Conservation (phyloP, 345 rosid species). For the Barbarea vulgaris region DNA sequence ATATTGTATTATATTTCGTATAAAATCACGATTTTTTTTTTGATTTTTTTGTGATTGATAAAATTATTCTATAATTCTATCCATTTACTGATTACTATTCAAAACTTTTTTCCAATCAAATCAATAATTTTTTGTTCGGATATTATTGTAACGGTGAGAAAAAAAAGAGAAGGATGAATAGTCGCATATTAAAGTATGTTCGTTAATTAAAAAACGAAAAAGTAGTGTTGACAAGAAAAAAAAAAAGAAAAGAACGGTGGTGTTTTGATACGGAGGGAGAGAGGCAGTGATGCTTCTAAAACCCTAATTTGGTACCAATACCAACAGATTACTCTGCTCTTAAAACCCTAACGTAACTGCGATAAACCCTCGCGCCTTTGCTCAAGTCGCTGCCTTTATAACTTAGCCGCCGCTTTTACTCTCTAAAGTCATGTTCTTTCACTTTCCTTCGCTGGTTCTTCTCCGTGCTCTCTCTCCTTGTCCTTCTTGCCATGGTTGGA, state of each 20-base stretch:
- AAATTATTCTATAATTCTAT: no score
- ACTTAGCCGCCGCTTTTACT: slow-evolving; percentile 27
- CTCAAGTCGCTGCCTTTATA: slow-evolving; percentile 26
- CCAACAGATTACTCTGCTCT: slow-evolving; percentile 23
- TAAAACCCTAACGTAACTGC: slow-evolving; percentile 37
- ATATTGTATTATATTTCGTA: neutral
- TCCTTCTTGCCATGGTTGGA: slow-evolving; percentile 53
- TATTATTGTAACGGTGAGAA: no score
- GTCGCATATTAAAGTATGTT: no score
- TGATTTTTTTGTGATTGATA: no score
- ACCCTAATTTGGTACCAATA: slow-evolving; percentile 30
- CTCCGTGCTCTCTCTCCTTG: slow-evolving; percentile 11
- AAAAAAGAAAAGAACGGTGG: no score
- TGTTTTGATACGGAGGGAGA: neutral
- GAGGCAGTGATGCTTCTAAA: neutral
- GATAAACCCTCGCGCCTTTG: slow-evolving; percentile 39
- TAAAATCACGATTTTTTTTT: no score
- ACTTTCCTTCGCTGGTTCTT: slow-evolving; percentile 17
- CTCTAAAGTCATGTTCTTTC: slow-evolving; percentile 35
- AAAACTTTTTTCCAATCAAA: no score
- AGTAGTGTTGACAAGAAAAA: no score
- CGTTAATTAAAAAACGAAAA: no score
- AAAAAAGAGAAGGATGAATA: no score
- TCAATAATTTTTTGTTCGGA: no score
- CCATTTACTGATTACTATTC: no score